phyloP scores from a whole-genome alignment of 225 moss, liverwort and hornwort genomes.

The Polytrichum commune region DNA sequence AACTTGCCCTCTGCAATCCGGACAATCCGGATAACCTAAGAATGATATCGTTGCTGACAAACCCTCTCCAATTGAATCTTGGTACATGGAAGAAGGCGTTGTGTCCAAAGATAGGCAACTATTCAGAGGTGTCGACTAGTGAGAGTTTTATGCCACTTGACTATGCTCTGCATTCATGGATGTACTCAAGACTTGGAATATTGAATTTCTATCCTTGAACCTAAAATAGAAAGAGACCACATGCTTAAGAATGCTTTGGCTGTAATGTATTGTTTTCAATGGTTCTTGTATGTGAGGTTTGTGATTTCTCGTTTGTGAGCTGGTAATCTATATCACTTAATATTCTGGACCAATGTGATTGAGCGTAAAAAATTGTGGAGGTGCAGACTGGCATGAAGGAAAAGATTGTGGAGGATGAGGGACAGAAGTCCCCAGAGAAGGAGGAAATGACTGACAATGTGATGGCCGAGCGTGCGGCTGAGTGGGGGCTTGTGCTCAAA shows the following conservation, averaged over 20 bases:
- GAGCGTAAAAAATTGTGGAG: neutral
- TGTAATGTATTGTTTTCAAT: too few species aligned
- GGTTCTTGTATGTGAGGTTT: too few species aligned
- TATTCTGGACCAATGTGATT: too few species aligned
- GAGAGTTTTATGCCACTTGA: neutral
- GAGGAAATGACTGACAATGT: constrained; percentile 36
- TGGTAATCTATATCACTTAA: too few species aligned
- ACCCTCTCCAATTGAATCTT: too few species aligned
- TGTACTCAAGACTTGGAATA: neutral
- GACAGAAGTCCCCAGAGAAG: constrained; percentile 24
- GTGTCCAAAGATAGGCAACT: too few species aligned
- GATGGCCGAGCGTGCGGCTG: constrained; percentile 64
- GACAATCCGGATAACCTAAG: too few species aligned
- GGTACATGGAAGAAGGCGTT: too few species aligned
- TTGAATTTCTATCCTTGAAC: neutral
- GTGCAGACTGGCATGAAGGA: constrained; percentile 23
- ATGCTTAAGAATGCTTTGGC: neutral
- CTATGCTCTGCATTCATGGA: neutral
- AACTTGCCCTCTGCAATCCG: too few species aligned
- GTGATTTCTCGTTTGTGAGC: neutral
- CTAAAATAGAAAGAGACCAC: neutral
- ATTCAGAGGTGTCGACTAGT: too few species aligned
- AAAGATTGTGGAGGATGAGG: constrained; percentile 13
- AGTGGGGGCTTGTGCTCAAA: constrained; percentile 80
- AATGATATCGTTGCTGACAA: too few species aligned